Evolutionary conservation across 106 monocot genomes (phyloP), one percentile per base, ranked within the genome.

Genomic region (Posidonia australis): DNA sequence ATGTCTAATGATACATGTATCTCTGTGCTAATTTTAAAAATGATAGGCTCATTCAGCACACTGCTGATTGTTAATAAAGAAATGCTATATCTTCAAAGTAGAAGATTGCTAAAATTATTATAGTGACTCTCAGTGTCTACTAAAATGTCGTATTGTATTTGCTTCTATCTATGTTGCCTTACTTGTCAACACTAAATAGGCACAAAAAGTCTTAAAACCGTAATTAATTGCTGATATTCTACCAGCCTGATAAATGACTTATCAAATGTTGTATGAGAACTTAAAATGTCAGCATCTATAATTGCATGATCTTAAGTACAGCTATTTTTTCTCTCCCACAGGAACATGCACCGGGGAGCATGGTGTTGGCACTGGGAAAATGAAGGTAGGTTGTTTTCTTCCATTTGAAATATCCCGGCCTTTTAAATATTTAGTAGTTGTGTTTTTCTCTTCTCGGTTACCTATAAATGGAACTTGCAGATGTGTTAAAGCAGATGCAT

Each of bases 301-400:
- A n/a, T 28, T 20, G 17, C 21, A 10, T 43, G 27, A 24, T 45
- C 21, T 9, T 60, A 13, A 31, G 13, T 63, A 23, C 3, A 46
- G 14, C 17, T 25, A 9, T 46, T 5, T 63, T n/a, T 32, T 32
- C n/a, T n/a, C n/a, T 54, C 7, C 49, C 21, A 64, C 74, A 96
- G 94, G 94, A 54, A 96, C 94, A 29, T 98, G 98, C 56, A 85
- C 91, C 0, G 87, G 98, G 62, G 98, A 98, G 66, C 96, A 91
- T 72, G 98, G 91, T 45, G 87, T 98, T 60, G 91, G 91, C 52
- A 88, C 90, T 1, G 91, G 98, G 28, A 98, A 98, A 81, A 87
- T 98, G 91, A 91, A 98, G 87, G 98, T 85, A 86, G 16, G 51
- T 14, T 13, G 42, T 58, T 60, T 63, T 13, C 1, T 54, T 25